Evolutionary conservation across 768 basidiomycete species (phyloP).

Genomic region (Leucocoprinus birnbaumii): DNA sequence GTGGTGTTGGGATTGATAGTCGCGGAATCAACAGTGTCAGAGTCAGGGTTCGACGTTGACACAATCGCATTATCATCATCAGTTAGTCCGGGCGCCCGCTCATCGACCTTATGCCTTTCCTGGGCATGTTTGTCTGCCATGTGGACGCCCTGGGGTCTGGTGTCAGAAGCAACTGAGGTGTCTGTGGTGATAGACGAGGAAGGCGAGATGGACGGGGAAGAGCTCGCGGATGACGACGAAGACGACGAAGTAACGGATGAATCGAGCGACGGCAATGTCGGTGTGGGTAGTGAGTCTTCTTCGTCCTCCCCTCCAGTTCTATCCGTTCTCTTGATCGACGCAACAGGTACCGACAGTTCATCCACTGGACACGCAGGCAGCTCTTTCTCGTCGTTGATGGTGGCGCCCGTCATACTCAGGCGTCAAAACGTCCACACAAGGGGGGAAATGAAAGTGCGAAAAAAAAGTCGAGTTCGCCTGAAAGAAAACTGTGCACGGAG

Average conservation of each 20-base stretch:
- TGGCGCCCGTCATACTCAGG: too few species aligned
- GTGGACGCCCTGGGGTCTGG: neutral
- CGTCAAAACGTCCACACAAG: too few species aligned
- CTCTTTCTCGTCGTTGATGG: too few species aligned
- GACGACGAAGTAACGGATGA: constrained; percentile 14
- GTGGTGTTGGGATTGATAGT: neutral
- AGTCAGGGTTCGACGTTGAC: neutral
- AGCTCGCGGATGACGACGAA: constrained; percentile 9
- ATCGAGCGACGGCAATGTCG: neutral
- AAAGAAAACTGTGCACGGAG: too few species aligned
- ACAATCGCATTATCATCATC: neutral
- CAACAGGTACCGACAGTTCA: too few species aligned
- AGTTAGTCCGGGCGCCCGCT: neutral
- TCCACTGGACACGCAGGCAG: too few species aligned
- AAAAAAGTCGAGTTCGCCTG: too few species aligned
- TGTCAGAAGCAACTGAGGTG: constrained; percentile 6
- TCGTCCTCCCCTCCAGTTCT: neutral
- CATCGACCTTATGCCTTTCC: neutral
- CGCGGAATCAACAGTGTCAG: constrained; percentile 1
- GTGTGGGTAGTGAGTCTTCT: constrained; percentile 3
- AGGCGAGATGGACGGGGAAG: constrained; percentile 17
- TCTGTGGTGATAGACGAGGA: constrained; percentile 8
- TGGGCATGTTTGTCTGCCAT: neutral
- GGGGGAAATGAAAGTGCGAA: too few species aligned
- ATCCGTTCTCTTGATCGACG: too few species aligned